A percentile compares a stretch with the other conserved stretches of the same genome.
Evolutionary conservation across 768 basidiomycete genomes (phyloP).

Genomic region (Tylopilus cervinicoccineus): DNA sequence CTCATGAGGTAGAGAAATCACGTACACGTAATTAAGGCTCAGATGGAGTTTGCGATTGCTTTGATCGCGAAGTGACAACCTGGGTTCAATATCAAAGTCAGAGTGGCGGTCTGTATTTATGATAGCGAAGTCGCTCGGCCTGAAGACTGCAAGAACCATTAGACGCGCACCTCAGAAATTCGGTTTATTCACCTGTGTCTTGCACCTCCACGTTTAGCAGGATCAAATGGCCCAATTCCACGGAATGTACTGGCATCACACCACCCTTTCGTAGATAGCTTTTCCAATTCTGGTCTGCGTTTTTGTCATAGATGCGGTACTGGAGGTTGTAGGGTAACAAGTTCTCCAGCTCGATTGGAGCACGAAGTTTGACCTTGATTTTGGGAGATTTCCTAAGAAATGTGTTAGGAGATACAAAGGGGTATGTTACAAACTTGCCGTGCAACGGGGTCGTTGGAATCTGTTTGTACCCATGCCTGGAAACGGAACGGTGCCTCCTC

Average conservation of each 20-base stretch:
- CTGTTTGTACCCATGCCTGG: conserved; percentile 85
- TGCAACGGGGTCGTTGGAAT: conserved; percentile 49
- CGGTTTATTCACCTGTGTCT: conserved; percentile 66
- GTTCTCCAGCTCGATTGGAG: conserved; percentile 95
- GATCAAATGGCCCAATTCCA: conserved; percentile 86
- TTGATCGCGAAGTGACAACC: conserved; percentile 67
- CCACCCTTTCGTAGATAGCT: conserved; percentile 93
- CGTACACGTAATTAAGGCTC: conserved; percentile 87
- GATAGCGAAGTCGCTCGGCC: conserved; percentile 94
- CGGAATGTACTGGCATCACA: conserved; percentile 93
- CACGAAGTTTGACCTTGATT: conserved; percentile 80
- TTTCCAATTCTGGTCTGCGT: conserved; percentile 90
- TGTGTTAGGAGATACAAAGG: conserved; percentile 2
- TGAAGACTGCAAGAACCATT: conserved; percentile 56
- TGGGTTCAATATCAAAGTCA: conserved; percentile 80
- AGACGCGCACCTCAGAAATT: neutral
- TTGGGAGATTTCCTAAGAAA: conserved; percentile 72
- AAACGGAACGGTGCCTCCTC: conserved; percentile 90
- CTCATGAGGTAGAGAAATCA: conserved; percentile 2
- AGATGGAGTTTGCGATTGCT: conserved; percentile 75
- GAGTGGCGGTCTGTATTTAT: conserved; percentile 92
- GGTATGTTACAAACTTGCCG: conserved; percentile 40
- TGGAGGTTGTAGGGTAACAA: conserved; percentile 90
- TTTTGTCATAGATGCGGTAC: conserved; percentile 96
- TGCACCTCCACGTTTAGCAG: conserved; percentile 87